Percentiles rank a stretch among this genome's conserved stretches.
These are phyloP conservation scores for Didymella pomorum DNA, from an alignment of 2,329 filamentous ascomycete species.

Conservation along the genomic window DNA sequence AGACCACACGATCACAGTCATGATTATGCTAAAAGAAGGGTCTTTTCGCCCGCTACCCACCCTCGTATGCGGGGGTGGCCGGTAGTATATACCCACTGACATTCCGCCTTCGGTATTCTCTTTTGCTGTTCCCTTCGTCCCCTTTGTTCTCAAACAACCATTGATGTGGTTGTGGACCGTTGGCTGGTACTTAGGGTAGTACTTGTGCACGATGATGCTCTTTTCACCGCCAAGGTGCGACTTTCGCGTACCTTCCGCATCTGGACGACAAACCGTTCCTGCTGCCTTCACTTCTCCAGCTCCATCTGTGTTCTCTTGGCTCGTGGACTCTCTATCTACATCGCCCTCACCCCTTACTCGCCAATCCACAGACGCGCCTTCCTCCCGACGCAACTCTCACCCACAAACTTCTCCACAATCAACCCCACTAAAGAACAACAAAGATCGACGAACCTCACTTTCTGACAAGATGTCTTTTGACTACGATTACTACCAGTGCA, in stretches of 20 bases:
- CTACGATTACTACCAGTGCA: slow-evolving; percentile 21
- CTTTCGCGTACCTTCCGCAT: slow-evolving; percentile 20
- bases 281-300: slow-evolving; percentile 24
- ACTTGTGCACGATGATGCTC: slow-evolving; percentile 36
- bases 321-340: slow-evolving; percentile 25
- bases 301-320: slow-evolving; percentile 29
- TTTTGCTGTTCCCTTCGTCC: slow-evolving; percentile 20
- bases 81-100: slow-evolving; percentile 23
- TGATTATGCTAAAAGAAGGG: slow-evolving; percentile 31
- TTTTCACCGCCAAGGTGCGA: slow-evolving; percentile 36
- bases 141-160: slow-evolving; percentile 17
- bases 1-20: slow-evolving; percentile 34
- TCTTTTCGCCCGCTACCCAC: slow-evolving; percentile 25
- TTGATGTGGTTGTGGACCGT: slow-evolving; percentile 17
- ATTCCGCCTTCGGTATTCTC: slow-evolving; percentile 21
- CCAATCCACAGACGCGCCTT: slow-evolving; percentile 16
- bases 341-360: slow-evolving; percentile 28
- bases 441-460: slow-evolving; percentile 9
- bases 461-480: slow-evolving; percentile 28
- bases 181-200: slow-evolving; percentile 16
- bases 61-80: slow-evolving; percentile 30
- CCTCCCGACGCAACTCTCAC: slow-evolving; percentile 17
- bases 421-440: slow-evolving; percentile 5
- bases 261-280: slow-evolving; percentile 15
- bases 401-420: slow-evolving; percentile 15